Evolutionary conservation across 1,284 basidiomycete species (phyloP).

Genomic region (Kwoniella shivajii): DNA sequence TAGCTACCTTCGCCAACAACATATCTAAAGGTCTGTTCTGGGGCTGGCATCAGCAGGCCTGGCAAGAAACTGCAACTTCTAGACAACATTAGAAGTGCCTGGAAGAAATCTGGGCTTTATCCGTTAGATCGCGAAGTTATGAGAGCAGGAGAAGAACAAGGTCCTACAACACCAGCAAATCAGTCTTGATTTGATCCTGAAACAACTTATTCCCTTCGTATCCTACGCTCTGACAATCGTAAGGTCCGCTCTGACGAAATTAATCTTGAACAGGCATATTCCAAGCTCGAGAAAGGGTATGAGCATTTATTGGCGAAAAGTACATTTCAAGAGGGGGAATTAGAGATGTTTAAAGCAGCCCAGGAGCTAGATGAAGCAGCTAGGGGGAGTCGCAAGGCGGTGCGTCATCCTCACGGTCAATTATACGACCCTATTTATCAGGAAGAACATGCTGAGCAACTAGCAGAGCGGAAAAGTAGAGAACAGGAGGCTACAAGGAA

Average conservation of each 20-base stretch:
- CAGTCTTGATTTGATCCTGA: not conserved
- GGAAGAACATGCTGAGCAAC: not conserved
- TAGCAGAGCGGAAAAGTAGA: not conserved
- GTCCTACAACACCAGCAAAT: not conserved
- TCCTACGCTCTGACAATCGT: not conserved
- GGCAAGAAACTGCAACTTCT: slow-evolving; percentile 6
- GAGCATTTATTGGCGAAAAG: not conserved
- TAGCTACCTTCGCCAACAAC: not conserved
- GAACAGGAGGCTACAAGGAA: not conserved
- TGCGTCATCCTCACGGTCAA: slow-evolving; percentile 1
- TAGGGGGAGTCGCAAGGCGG: slow-evolving; percentile 4
- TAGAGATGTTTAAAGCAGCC: not conserved
- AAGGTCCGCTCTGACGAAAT: not conserved
- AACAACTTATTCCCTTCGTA: not conserved
- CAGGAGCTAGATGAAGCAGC: slow-evolving; percentile 3
- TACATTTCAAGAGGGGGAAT: not conserved
- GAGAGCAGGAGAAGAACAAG: no score
- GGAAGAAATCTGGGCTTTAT: slow-evolving; percentile 14
- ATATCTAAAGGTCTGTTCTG: slow-evolving; percentile 10
- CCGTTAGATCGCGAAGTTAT: slow-evolving; percentile 7
- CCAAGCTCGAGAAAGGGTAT: not conserved
- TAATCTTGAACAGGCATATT: not conserved
- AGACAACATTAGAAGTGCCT: slow-evolving; percentile 6
- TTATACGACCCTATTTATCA: slow-evolving; percentile 1
- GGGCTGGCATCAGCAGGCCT: slow-evolving; percentile 11